A percentile compares a stretch with the other conserved stretches of the same genome.
Evolutionary conservation across 1,284 basidiomycete genomes (phyloP).

Genomic region (Pseudozyma hubeiensis): DNA sequence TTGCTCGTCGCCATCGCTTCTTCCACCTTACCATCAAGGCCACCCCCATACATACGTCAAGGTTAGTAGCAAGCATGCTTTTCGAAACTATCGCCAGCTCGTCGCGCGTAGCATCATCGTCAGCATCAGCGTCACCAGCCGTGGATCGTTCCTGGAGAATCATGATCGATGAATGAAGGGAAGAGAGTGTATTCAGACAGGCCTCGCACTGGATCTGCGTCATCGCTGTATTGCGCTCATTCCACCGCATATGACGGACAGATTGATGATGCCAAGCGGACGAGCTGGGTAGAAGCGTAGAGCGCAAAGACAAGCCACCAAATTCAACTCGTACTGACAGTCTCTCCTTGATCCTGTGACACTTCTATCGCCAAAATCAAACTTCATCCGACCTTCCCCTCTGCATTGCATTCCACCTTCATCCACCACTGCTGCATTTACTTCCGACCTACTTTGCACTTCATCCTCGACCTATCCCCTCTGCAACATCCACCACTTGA

Average conservation of each 20-base stretch:
- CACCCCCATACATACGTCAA: constrained; percentile 54
- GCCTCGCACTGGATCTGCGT: too few species aligned
- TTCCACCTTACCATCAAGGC: constrained; percentile 53
- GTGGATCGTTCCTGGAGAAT: background rate
- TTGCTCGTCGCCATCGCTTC: constrained; percentile 21
- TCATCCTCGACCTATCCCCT: constrained; percentile 5
- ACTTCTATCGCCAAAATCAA: background rate
- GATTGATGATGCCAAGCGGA: background rate
- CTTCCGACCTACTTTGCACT: constrained; percentile 2
- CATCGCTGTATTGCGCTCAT: too few species aligned
- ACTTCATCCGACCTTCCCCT: background rate
- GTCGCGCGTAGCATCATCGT: constrained; percentile 12
- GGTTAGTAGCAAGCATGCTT: constrained; percentile 36
- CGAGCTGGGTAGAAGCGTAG: constrained; percentile 4
- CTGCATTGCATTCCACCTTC: background rate
- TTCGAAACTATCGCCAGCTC: constrained; percentile 5
- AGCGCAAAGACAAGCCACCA: background rate
- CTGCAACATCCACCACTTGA: background rate
- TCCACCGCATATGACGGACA: too few species aligned
- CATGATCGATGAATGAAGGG: background rate
- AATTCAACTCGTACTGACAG: constrained; percentile 21
- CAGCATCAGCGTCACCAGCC: constrained; percentile 8
- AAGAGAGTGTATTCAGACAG: background rate
- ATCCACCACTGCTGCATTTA: background rate
- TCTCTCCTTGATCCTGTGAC: constrained; percentile 1